Conservation (phyloP, 2,329 filamentous ascomycete species). For the Ceratocystis ficicola region DNA sequence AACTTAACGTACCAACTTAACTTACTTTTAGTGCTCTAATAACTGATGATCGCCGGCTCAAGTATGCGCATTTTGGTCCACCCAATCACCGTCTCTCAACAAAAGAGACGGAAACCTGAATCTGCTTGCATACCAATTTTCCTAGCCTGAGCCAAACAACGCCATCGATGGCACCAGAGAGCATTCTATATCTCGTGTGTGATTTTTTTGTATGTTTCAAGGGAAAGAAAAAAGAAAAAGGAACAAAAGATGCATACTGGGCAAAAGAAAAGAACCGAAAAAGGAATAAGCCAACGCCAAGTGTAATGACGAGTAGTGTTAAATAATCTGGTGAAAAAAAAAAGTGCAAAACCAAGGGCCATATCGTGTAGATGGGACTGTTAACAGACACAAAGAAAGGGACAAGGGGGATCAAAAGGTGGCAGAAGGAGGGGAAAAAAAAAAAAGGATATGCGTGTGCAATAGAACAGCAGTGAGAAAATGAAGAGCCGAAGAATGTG, state of each 20-base stretch:
- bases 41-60: neutral
- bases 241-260: neutral
- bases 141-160: neutral
- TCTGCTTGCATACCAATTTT: too few species aligned
- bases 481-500: slow-evolving; percentile 10
- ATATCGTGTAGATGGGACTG: neutral
- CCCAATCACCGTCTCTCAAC: too few species aligned
- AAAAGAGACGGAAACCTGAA: too few species aligned
- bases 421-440: neutral
- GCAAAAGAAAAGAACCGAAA: slow-evolving; percentile 4
- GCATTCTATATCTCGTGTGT: neutral
- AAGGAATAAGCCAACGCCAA: neutral
- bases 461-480: slow-evolving; percentile 10
- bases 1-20: neutral
- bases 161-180: neutral
- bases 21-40: slow-evolving; percentile 10
- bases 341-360: slow-evolving; percentile 9
- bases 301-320: slow-evolving; percentile 3
- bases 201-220: slow-evolving; percentile 5
- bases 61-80: neutral
- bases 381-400: neutral
- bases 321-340: neutral
- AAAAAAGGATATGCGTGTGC: slow-evolving; percentile 3
- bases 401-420: neutral
- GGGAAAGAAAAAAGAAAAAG: neutral